phyloP scores from a whole-genome alignment of 768 basidiomycete genomes.

The Tricholoma sp. region DNA sequence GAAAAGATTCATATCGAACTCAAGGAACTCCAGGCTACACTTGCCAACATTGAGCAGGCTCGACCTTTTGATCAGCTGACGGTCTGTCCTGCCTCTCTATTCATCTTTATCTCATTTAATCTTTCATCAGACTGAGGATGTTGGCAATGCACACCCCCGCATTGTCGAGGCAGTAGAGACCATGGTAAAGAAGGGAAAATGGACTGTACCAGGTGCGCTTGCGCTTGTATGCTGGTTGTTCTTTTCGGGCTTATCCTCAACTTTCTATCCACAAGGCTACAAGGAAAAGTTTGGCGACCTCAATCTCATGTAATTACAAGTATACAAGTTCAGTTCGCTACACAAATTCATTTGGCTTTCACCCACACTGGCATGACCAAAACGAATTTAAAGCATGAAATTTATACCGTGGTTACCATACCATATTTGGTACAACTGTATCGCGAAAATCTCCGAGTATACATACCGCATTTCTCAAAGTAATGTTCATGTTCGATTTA shows the following conservation, averaged over 20 bases:
- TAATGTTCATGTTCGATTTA: background rate
- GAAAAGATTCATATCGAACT: conserved; percentile 88
- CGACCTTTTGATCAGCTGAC: conserved; percentile 97
- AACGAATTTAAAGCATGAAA: too few relatives aligned
- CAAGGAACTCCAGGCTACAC: conserved; percentile 85
- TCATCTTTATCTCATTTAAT: background rate
- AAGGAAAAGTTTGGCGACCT: conserved; percentile 97
- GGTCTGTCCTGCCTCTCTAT: conserved; percentile 32
- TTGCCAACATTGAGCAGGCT: conserved; percentile 95
- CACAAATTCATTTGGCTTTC: too few relatives aligned
- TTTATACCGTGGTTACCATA: too few relatives aligned
- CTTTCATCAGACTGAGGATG: conserved; percentile 81
- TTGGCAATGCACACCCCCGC: conserved; percentile 89
- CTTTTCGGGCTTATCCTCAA: background rate
- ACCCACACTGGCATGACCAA: too few relatives aligned
- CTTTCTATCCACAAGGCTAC: conserved; percentile 48
- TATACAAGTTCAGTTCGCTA: background rate
- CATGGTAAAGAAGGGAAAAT: conserved; percentile 97
- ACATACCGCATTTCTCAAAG: background rate
- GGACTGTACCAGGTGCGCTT: conserved; percentile 85
- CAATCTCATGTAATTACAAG: conserved; percentile 68
- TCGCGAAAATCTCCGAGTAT: background rate
- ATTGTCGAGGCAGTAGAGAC: conserved; percentile 86
- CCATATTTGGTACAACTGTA: too few relatives aligned
- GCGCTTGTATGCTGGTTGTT: background rate